Evolutionary conservation across 2,329 filamentous ascomycete genomes (phyloP).

Genomic region (Rhynchosporium agropyri): DNA sequence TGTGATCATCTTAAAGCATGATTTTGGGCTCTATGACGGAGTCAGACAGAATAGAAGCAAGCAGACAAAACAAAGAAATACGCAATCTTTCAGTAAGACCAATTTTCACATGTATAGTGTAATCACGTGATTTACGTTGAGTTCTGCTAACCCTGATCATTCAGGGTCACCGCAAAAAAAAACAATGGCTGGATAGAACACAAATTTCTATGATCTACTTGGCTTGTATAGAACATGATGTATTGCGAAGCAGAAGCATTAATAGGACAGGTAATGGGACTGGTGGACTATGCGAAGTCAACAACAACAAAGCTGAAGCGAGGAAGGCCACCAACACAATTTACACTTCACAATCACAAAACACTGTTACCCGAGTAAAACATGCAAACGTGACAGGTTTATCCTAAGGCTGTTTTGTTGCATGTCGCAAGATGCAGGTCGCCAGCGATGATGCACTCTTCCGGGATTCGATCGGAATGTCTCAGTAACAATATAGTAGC

Average conservation of each 20-base stretch:
- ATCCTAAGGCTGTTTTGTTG: constrained; percentile 4
- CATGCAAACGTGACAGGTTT: background rate
- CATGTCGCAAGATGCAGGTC: constrained; percentile 10
- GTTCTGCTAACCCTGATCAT: no score
- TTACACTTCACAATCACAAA: background rate
- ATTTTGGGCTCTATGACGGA: no score
- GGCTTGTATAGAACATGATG: background rate
- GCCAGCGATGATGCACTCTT: constrained; percentile 11
- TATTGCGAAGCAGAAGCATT: no score
- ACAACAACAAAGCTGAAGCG: constrained; percentile 8
- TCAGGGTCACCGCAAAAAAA: no score
- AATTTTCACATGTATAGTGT: no score
- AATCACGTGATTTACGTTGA: no score
- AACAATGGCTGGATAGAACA: no score
- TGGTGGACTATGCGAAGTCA: background rate
- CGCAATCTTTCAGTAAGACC: no score
- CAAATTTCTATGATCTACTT: background rate
- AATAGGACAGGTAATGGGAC: no score
- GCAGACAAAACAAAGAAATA: no score
- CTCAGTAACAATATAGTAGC: background rate
- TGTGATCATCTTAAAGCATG: background rate
- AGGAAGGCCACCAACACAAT: background rate
- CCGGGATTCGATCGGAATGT: background rate
- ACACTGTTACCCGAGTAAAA: background rate
- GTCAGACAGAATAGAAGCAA: no score